phyloP scores from a whole-genome alignment of 2,329 filamentous ascomycete species.

The Ceratocystiopsis minuta region DNA sequence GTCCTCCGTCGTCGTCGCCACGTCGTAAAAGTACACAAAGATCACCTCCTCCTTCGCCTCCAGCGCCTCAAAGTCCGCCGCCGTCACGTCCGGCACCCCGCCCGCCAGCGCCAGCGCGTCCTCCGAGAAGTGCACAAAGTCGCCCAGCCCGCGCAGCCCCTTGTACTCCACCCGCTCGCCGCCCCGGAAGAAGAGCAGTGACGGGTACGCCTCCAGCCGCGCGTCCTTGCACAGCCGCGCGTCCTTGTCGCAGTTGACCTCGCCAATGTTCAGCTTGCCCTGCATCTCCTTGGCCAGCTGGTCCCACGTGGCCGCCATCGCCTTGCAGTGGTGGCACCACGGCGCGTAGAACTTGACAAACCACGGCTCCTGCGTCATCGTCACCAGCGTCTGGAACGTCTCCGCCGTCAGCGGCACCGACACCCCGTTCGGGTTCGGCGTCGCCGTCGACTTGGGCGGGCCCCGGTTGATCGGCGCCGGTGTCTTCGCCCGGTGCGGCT shows the following conservation, averaged over 20 bases:
- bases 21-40: conserved; percentile 94
- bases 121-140: conserved; percentile 72
- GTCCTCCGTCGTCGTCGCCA: conserved; percentile 83
- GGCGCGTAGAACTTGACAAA: conserved; percentile 98
- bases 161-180: conserved; percentile 86
- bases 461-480: conserved; percentile 13
- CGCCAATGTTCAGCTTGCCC: conserved; percentile 74
- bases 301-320: conserved; percentile 76
- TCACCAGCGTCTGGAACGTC: conserved; percentile 71
- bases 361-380: conserved; percentile 79
- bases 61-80: conserved; percentile 56
- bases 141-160: conserved; percentile 77
- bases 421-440: conserved; percentile 56
- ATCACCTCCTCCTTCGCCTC: conserved; percentile 91
- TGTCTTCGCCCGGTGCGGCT: no score
- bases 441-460: conserved; percentile 31
- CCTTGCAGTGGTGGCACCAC: conserved; percentile 93
- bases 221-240: conserved; percentile 84
- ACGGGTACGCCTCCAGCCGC: conserved; percentile 62
- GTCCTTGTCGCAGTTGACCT: conserved; percentile 87
- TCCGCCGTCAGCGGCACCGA: conserved; percentile 66
- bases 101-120: conserved; percentile 63
- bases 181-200: conserved; percentile 80
- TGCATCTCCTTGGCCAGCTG: conserved; percentile 85
- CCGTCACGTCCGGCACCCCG: conserved; percentile 68